Conservation (phyloP, 306 rosid genomes). For the Cucumis melo region DNA sequence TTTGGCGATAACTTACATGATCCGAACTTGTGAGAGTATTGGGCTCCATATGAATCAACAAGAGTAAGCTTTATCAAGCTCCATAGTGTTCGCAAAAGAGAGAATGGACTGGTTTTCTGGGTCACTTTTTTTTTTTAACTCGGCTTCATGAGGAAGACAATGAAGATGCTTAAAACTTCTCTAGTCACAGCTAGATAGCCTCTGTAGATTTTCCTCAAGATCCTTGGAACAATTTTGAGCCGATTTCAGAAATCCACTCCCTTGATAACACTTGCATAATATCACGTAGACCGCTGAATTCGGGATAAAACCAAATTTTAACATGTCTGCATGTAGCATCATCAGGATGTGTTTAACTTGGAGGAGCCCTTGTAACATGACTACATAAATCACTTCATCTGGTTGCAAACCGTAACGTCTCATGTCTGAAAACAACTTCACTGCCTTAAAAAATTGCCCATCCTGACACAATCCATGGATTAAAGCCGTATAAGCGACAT, state of each 20-base stretch:
- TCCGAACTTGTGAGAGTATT: neutral
- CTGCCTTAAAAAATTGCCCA: conserved; percentile 47
- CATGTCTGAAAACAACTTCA: conserved; percentile 51
- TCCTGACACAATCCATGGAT: conserved; percentile 52
- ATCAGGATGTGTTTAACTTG: conserved; percentile 26
- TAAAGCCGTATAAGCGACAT: conserved; percentile 35
- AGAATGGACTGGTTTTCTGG: neutral
- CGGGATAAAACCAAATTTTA: conserved; percentile 42
- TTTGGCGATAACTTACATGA: neutral
- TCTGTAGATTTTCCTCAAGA: conserved; percentile 10
- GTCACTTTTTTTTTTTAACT: neutral
- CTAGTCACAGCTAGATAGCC: neutral
- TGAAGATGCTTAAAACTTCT: neutral
- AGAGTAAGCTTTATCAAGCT: neutral
- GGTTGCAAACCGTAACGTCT: conserved; percentile 36
- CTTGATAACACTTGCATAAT: conserved; percentile 36
- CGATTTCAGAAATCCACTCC: conserved; percentile 22
- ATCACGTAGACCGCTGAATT: conserved; percentile 14
- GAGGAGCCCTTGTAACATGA: conserved; percentile 40
- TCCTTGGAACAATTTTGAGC: conserved; percentile 19
- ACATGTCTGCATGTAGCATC: conserved; percentile 68
- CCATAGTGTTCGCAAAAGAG: neutral
- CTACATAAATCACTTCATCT: conserved; percentile 31
- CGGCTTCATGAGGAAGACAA: neutral
- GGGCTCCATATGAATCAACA: neutral